Conservation (phyloP, 345 rosid genomes). For the Syzygium grande region DNA sequence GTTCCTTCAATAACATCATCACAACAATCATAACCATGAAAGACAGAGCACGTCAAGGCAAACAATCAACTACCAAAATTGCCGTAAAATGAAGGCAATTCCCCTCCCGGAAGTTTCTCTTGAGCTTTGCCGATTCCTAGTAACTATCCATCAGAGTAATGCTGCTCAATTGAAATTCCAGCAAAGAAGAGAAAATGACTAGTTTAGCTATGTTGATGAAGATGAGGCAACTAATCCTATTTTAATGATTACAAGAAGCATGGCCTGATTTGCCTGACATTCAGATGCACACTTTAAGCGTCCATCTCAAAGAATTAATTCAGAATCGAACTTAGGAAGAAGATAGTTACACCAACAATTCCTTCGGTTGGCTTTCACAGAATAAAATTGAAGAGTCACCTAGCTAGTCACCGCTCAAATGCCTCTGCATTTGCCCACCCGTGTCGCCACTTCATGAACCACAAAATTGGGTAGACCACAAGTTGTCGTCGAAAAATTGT, state of each 20-base stretch:
- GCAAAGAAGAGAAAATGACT: background rate
- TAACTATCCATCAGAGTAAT: background rate
- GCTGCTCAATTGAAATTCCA: background rate
- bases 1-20: background rate
- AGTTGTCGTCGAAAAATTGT: background rate
- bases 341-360: background rate
- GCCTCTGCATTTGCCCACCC: background rate
- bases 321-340: background rate
- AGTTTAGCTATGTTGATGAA: background rate
- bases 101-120: background rate
- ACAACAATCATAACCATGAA: background rate
- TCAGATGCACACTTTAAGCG: background rate
- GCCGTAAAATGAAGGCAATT: background rate
- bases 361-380: background rate
- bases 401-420: background rate
- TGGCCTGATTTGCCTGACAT: background rate
- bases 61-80: background rate
- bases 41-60: background rate
- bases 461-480: background rate
- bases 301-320: background rate
- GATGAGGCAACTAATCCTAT: background rate
- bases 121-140: background rate
- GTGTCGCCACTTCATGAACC: background rate
- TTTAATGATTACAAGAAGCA: background rate
- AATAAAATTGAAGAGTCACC: background rate